A percentile compares a stretch with the other conserved stretches of the same genome.
phyloP scores from a whole-genome alignment of 1,139 yeast genomes.

The Yamadazyma siamensis region DNA sequence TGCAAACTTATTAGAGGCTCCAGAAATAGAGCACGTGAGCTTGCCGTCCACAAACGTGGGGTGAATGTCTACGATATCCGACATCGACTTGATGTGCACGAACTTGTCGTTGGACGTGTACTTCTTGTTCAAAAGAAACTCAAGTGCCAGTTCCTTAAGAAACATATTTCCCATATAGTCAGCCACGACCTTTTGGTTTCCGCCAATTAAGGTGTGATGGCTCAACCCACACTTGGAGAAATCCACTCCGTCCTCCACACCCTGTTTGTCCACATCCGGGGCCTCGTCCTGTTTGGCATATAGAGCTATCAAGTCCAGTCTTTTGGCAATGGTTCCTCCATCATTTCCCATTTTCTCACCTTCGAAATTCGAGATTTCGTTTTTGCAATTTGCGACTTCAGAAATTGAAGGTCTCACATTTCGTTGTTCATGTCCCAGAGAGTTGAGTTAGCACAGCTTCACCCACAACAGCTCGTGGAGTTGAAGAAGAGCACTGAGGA shows the following conservation, averaged over 20 bases:
- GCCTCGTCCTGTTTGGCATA: constrained; percentile 16
- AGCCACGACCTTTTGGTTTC: constrained; percentile 54
- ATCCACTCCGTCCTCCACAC: constrained; percentile 36
- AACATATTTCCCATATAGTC: constrained; percentile 72
- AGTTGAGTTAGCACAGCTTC: constrained; percentile 64
- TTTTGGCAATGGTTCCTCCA: constrained; percentile 49
- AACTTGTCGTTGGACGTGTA: constrained; percentile 14
- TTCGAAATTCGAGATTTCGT: not conserved
- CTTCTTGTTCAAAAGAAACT: constrained; percentile 43
- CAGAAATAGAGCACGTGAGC: constrained; percentile 53
- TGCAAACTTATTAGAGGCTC: constrained; percentile 23
- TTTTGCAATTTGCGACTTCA: not conserved
- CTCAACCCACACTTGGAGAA: constrained; percentile 25
- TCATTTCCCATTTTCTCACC: constrained; percentile 49
- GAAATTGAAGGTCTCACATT: not conserved
- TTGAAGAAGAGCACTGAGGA: constrained; percentile 81
- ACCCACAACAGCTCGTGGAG: constrained; percentile 81
- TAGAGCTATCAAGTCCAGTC: constrained; percentile 39
- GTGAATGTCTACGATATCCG: constrained; percentile 28
- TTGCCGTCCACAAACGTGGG: constrained; percentile 24
- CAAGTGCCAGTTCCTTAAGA: constrained; percentile 64
- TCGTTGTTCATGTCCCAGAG: constrained; percentile 15
- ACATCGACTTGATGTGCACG: constrained; percentile 39
- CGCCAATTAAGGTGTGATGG: constrained; percentile 21
- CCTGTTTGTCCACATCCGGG: constrained; percentile 14